These are phyloP conservation scores for Chaetomium cochliodes DNA, from an alignment of 495 filamentous ascomycete genomes.

Conservation along the genomic window DNA sequence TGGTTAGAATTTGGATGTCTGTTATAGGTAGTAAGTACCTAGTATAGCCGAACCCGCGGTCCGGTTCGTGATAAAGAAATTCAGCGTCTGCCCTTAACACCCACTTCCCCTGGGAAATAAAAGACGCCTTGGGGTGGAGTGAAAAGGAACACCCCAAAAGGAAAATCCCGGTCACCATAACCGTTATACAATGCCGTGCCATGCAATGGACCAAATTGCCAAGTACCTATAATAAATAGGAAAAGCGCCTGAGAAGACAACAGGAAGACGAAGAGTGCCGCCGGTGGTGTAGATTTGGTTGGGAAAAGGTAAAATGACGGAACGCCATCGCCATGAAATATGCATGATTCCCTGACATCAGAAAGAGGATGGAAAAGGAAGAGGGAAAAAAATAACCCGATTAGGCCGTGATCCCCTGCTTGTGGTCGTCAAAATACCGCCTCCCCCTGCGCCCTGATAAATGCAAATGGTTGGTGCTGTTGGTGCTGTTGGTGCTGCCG, in stretches of 20 bases:
- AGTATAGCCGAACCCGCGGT: neutral
- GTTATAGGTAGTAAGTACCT: neutral
- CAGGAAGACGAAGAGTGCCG: neutral
- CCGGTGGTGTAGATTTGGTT: neutral
- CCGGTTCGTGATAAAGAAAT: neutral
- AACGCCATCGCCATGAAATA: neutral
- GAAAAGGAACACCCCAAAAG: neutral
- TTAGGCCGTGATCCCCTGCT: slow-evolving; percentile 28
- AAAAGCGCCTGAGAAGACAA: neutral
- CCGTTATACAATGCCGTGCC: neutral
- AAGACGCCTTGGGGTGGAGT: neutral
- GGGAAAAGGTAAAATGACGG: neutral
- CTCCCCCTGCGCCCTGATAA: slow-evolving; percentile 23
- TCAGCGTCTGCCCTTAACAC: neutral
- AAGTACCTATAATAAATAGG: neutral
- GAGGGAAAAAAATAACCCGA: neutral
- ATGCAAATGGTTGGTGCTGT: slow-evolving; percentile 24
- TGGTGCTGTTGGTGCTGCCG: slow-evolving; percentile 5
- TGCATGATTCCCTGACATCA: neutral
- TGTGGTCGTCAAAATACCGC: slow-evolving; percentile 19
- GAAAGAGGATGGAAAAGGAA: neutral
- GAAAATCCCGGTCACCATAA: neutral
- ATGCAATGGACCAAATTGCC: neutral
- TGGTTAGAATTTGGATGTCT: neutral
- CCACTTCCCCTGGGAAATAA: neutral